Percentiles rank a stretch among this genome's conserved stretches.
phyloP scores from a whole-genome alignment of 495 filamentous ascomycete genomes.

The Cladorrhinum samala region DNA sequence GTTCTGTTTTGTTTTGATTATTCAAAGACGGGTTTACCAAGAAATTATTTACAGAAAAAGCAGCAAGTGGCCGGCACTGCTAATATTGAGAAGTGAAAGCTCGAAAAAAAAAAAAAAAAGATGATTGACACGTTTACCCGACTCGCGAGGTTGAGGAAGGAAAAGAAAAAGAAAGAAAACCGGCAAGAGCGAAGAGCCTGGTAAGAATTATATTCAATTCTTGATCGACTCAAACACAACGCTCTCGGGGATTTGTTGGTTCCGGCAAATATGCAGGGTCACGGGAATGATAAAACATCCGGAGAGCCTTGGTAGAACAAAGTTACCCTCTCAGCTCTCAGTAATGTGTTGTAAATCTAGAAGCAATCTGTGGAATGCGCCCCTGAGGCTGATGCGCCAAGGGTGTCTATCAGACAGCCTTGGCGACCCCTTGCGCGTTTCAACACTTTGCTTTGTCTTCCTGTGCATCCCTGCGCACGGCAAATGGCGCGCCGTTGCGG shows the following conservation, averaged over 20 bases:
- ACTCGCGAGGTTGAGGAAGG: not conserved
- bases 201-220: too few species aligned
- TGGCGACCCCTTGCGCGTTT: not conserved
- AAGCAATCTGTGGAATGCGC: not conserved
- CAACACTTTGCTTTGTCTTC: not conserved
- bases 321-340: too few species aligned
- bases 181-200: not conserved
- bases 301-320: not conserved
- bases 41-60: not conserved
- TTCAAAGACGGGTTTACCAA: not conserved
- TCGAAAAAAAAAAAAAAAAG: not conserved
- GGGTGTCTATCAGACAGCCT: not conserved
- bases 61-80: conserved; percentile 4
- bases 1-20: not conserved
- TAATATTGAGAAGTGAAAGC: not conserved
- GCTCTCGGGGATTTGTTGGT: too few species aligned
- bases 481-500: not conserved
- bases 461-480: not conserved
- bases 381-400: not conserved
- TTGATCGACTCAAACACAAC: too few species aligned
- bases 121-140: not conserved
- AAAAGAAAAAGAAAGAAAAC: conserved; percentile 1
- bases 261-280: too few species aligned
- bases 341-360: not conserved
- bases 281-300: not conserved